Base-by-base conservation (phyloP, 2,329 filamentous ascomycete species). In the Alternaria rosae region DNA sequence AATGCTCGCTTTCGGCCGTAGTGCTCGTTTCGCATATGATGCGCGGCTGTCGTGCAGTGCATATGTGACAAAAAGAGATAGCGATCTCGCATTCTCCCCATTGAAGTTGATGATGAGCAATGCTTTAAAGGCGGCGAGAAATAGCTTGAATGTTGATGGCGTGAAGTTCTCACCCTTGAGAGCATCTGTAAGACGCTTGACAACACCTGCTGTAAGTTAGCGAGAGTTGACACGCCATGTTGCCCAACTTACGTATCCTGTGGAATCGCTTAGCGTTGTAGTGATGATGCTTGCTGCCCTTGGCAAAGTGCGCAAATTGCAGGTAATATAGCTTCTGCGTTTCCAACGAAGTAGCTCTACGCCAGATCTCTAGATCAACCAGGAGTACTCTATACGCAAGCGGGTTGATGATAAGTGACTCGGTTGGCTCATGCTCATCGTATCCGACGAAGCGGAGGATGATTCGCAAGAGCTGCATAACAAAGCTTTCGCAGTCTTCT, bases 401-500 rank as follows among this genome's bases (percentile, higher is more conserved):
- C 0, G 95, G 94, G 71, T 99, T 99, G 69, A 97, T 92, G 75
- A 99, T 96, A 71, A 97, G 92, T 1, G 94, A 97, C 60, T 94
- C 90, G 60, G 93, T 88, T 1, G 93, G 92, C 32, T 89, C 85
- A n/a, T 87, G 82, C 67, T 91, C 89, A 64, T 94, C 90, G 78
- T 97, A 98, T 4, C 95, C 95, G 61, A 97, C 89, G 76, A 98
- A 99, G 8, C 87, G 86, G 17, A 99, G 85, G 5, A 97, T 88
- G 23, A 94, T 82, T 59, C 88, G 89, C 6, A 99, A 84, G 9
- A 97, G 83, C 66, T 91, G 80, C 53, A 83, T 76, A 15, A 85
- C 82, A 48, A 90, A 80, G 2, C 76, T 76, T 63, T 85, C 85
- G 62, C 84, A 82, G 62, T 88, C 76, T 17, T 78, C 75, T 3